phyloP scores from a whole-genome alignment of 768 basidiomycete genomes.

The Amanita subjunquillea region DNA sequence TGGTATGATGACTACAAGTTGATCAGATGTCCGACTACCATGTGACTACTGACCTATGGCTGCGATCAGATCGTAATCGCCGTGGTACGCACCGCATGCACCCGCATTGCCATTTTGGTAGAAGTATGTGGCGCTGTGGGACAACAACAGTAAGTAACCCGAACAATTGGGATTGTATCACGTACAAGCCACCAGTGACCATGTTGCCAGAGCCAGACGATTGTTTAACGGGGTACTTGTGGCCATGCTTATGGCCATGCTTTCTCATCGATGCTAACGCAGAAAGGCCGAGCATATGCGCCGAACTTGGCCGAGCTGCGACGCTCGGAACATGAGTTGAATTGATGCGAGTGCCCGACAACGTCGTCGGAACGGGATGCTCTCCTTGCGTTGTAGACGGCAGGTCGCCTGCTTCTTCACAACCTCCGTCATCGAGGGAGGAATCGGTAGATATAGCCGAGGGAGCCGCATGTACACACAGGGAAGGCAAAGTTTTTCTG shows the following conservation, averaged over 20 bases:
- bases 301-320: background rate
- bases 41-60: constrained; percentile 43
- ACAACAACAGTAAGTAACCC: constrained; percentile 2
- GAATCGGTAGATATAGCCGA: background rate
- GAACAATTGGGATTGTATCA: constrained; percentile 1
- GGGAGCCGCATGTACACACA: constrained; percentile 6
- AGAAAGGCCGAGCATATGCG: background rate
- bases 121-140: constrained; percentile 51
- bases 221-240: background rate
- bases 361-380: background rate
- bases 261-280: constrained; percentile 1
- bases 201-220: constrained; percentile 3
- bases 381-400: background rate
- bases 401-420: background rate
- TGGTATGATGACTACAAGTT: constrained; percentile 11
- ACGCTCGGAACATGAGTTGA: constrained; percentile 7
- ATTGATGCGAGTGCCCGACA: background rate
- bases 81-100: constrained; percentile 60
- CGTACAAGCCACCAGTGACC: constrained; percentile 38
- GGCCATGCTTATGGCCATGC: background rate
- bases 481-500: constrained; percentile 6
- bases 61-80: constrained; percentile 48
- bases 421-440: background rate
- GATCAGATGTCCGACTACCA: background rate
- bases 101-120: constrained; percentile 66